These are phyloP conservation scores for Tagetes erecta DNA, from an alignment of 129 eudicot species.

Conservation along the genomic window DNA sequence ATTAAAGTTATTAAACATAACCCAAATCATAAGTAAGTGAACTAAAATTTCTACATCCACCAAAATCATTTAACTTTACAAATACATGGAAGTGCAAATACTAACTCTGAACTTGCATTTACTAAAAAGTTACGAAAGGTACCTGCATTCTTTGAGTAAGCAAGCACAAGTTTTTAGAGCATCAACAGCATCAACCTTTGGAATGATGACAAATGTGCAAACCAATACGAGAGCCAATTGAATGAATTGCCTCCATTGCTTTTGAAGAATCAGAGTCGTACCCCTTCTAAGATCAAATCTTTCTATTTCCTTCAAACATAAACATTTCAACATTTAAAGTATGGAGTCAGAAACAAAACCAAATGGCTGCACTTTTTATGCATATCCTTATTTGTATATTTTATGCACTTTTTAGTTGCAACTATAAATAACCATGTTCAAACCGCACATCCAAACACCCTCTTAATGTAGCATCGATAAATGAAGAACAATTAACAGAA, in stretches of 20 bases:
- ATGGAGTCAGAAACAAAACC: constrained; percentile 11
- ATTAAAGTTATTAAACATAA: neutral
- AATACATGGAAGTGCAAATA: neutral
- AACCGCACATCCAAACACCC: neutral
- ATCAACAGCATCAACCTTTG: constrained; percentile 84
- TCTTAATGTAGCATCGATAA: neutral
- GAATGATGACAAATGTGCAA: constrained; percentile 54
- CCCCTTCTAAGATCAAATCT: constrained; percentile 32
- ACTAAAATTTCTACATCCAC: neutral
- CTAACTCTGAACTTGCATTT: neutral
- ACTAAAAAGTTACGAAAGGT: neutral
- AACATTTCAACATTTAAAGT: neutral
- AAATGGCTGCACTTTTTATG: neutral
- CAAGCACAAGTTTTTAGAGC: constrained; percentile 88
- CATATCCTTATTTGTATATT: neutral
- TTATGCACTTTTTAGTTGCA: neutral
- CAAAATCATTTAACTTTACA: neutral
- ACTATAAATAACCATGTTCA: neutral
- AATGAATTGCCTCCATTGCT: constrained; percentile 53
- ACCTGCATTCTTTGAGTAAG: constrained; percentile 92
- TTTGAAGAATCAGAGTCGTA: constrained; percentile 34
- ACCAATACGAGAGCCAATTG: constrained; percentile 59
- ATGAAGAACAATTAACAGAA: neutral
- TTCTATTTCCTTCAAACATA: constrained; percentile 38
- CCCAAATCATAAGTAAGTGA: neutral